Conservation (phyloP, 2,329 filamentous ascomycete genomes). For the Cryphonectria radicalis region DNA sequence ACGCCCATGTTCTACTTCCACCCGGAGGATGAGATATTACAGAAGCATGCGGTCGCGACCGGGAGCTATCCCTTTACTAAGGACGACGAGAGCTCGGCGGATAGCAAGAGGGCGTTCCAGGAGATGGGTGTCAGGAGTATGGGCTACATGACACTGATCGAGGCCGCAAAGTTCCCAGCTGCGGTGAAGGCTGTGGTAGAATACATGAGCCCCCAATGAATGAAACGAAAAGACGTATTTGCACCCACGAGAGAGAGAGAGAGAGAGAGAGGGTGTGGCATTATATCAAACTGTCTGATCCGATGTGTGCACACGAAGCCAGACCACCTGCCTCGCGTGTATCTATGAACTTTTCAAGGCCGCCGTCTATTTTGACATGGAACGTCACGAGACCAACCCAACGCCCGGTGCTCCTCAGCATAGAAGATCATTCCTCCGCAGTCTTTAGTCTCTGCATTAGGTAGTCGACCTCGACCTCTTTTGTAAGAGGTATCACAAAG, state of each 20-base stretch:
- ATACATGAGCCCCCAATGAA: constrained; percentile 65
- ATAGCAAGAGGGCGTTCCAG: constrained; percentile 93
- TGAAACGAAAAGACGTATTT: constrained; percentile 10
- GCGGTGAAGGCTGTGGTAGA: constrained; percentile 78
- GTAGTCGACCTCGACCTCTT: constrained; percentile 97
- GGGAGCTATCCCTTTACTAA: constrained; percentile 80
- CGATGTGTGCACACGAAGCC: neutral
- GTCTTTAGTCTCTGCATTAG: constrained; percentile 84
- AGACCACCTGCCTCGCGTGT: neutral
- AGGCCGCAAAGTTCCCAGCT: constrained; percentile 73
- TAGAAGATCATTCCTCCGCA: constrained; percentile 27
- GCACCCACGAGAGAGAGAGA: neutral
- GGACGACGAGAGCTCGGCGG: constrained; percentile 78
- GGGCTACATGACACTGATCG: constrained; percentile 86
- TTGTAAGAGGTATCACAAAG: constrained; percentile 96
- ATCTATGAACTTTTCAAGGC: neutral
- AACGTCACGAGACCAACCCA: neutral
- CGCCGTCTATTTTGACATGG: neutral
- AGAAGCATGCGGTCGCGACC: constrained; percentile 72
- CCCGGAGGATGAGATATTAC: constrained; percentile 88
- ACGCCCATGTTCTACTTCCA: constrained; percentile 86
- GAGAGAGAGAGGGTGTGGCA: neutral
- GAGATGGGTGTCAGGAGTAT: constrained; percentile 86
- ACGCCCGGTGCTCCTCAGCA: neutral
- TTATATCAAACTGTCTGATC: neutral